Evolutionary conservation across 2,329 filamentous ascomycete genomes (phyloP).

Genomic region (Aspergillus novoparasiticus): DNA sequence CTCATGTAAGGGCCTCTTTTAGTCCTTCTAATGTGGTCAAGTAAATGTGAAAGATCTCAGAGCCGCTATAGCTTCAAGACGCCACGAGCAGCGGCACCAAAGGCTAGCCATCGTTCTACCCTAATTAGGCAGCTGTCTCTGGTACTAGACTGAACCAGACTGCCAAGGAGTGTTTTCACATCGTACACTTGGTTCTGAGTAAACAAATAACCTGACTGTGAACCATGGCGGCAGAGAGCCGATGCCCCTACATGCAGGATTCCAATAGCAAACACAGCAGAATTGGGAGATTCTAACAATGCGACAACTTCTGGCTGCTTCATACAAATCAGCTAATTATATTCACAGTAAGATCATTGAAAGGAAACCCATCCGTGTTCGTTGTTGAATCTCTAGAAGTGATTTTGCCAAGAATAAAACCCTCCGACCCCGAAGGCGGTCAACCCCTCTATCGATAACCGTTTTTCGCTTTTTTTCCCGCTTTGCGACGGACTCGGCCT

Average conservation of each 20-base stretch:
- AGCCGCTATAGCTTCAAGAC: background rate
- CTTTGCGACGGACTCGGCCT: constrained; percentile 6
- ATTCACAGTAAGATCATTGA: background rate
- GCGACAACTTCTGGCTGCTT: background rate
- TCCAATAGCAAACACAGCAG: background rate
- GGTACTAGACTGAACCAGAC: background rate
- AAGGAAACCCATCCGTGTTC: background rate
- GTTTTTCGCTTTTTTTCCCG: constrained; percentile 18
- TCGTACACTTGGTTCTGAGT: background rate
- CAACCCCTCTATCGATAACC: constrained; percentile 25
- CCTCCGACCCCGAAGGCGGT: constrained; percentile 18
- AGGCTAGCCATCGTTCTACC: background rate
- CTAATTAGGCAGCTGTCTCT: background rate
- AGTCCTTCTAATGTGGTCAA: background rate
- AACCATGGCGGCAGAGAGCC: background rate
- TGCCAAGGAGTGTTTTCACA: background rate
- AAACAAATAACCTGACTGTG: background rate
- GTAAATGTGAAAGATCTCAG: background rate
- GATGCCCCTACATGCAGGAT: background rate
- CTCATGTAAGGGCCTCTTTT: background rate
- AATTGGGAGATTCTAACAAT: background rate
- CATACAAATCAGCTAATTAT: background rate
- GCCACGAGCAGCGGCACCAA: background rate
- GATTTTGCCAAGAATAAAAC: background rate
- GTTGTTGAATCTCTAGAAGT: background rate